A percentile compares a stretch with the other conserved stretches of the same genome.
phyloP scores from a whole-genome alignment of 495 filamentous ascomycete genomes.

The Xylaria nigripes region DNA sequence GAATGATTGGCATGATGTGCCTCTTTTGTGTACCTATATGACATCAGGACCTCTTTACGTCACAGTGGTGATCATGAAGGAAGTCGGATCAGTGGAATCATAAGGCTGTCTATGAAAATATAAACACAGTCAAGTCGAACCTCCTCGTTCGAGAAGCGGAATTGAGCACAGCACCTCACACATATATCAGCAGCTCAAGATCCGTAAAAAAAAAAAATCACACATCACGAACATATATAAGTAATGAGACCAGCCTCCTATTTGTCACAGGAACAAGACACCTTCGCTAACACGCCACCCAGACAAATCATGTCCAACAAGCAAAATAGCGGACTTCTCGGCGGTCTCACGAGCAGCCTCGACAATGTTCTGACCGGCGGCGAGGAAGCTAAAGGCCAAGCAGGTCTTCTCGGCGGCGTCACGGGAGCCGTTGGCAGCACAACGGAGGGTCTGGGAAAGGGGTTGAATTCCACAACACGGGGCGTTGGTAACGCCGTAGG shows the following conservation, averaged over 20 bases:
- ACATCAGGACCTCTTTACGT: too few species aligned
- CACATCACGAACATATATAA: background rate
- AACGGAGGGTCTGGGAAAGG: constrained; percentile 30
- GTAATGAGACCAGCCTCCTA: background rate
- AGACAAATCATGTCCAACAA: constrained; percentile 24
- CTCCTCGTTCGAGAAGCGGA: background rate
- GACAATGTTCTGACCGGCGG: constrained; percentile 37
- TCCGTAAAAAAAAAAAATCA: background rate
- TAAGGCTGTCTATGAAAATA: constrained; percentile 9
- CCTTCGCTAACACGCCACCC: background rate
- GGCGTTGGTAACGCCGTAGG: constrained; percentile 29
- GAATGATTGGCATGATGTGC: too few species aligned
- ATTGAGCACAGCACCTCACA: background rate
- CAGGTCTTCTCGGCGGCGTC: constrained; percentile 33
- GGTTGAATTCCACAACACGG: constrained; percentile 27
- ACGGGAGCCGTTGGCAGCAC: constrained; percentile 23
- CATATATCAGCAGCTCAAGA: background rate
- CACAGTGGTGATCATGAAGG: too few species aligned
- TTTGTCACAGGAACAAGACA: background rate
- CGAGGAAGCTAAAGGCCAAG: constrained; percentile 34
- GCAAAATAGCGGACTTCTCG: constrained; percentile 31
- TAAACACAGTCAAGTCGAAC: constrained; percentile 11
- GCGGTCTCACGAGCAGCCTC: constrained; percentile 29
- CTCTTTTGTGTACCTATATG: too few species aligned
- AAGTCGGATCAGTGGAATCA: too few species aligned